Base-by-base conservation (phyloP, 768 basidiomycete genomes). In the Gymnopilus dilepis region DNA sequence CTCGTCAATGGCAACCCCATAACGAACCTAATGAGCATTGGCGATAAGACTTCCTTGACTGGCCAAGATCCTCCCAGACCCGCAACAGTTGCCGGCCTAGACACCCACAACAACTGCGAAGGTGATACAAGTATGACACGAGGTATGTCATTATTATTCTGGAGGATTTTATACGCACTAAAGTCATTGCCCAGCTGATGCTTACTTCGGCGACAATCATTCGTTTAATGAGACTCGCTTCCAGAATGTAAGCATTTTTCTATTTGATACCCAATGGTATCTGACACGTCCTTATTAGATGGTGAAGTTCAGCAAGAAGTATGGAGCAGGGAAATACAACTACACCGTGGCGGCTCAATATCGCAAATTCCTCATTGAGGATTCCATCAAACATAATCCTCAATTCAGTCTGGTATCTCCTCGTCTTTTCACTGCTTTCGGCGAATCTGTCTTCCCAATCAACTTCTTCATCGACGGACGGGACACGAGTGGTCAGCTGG, bases 381-480 rank as follows among this genome's bases (percentile, higher is more conserved):
- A 71, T 30, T 71, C 70, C 15, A 71, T 69, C 28, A 64, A 67
- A 4, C 66, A 65, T 15, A 71, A 71, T 54, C 70, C 70, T 63
- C 67, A 37, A 37, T 37, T 37, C 34, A 37, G 11, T 37, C 8
- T 37, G 34, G 34, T 37, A 9, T 37, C 34, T 4, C 69, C 69
- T 47, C 67, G 69, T 7, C 69, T 61, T 33, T 67, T 58, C 50
- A 69, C 67, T 19, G 67, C 64, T 4, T 70, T 61, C 26, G 67
- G 67, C 34, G 34, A 37, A 9, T 37, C 34, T 9, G 34, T 37
- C 8, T 37, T 37, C 34, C 34, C 34, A 37, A 15, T 37, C 34
- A 37, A 37, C 8, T 37, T 37, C 34, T 37, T 37, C 24, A 58
- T 71, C 22, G 70, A 71, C n/a, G 69, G 70, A 40, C 67, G 70